A percentile compares a stretch with the other conserved stretches of the same genome.
phyloP scores from a whole-genome alignment of 352 stramenopile species.

The Phytophthora foliorum region DNA sequence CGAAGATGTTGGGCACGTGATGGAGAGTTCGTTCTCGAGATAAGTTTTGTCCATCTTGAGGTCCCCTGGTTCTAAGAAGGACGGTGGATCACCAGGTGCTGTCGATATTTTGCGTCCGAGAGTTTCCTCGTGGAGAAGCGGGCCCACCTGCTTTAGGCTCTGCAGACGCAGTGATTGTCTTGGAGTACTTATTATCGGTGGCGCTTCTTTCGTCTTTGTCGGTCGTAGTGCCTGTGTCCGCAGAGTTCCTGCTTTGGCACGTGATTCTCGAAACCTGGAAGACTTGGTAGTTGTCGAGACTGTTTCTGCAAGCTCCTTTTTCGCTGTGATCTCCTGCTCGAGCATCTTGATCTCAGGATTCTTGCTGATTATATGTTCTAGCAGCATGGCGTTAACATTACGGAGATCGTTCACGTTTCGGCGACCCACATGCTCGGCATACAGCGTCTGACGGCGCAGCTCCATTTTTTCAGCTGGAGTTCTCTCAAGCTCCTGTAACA shows the following conservation, averaged over 20 bases:
- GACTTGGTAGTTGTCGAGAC: background rate
- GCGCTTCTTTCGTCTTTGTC: slow-evolving; percentile 3
- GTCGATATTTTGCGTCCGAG: slow-evolving; percentile 37
- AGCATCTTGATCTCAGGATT: slow-evolving; percentile 61
- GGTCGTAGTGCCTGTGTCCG: slow-evolving; percentile 11
- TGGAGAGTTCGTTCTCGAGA: slow-evolving; percentile 64
- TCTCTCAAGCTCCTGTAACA: slow-evolving; percentile 63
- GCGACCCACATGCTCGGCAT: slow-evolving; percentile 58
- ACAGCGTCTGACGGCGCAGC: slow-evolving; percentile 51
- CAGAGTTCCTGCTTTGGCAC: slow-evolving; percentile 11
- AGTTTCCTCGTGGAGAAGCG: slow-evolving; percentile 47
- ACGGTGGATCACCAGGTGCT: slow-evolving; percentile 16
- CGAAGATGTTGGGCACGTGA: slow-evolving; percentile 41
- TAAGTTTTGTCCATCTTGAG: slow-evolving; percentile 72
- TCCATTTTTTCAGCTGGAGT: slow-evolving; percentile 52
- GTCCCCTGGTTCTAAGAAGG: slow-evolving; percentile 54
- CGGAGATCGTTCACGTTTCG: slow-evolving; percentile 58
- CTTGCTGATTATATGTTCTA: slow-evolving; percentile 79
- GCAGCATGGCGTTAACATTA: slow-evolving; percentile 59
- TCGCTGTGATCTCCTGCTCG: slow-evolving; percentile 36
- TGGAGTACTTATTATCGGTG: slow-evolving; percentile 1
- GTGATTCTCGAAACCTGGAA: slow-evolving; percentile 17
- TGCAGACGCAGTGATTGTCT: slow-evolving; percentile 46
- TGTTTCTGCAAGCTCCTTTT: slow-evolving; percentile 3
- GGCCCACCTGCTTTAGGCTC: slow-evolving; percentile 58